These are phyloP conservation scores for Diphasiastrum complanatum DNA, from an alignment of 83 land plant genomes.

Conservation along the genomic window DNA sequence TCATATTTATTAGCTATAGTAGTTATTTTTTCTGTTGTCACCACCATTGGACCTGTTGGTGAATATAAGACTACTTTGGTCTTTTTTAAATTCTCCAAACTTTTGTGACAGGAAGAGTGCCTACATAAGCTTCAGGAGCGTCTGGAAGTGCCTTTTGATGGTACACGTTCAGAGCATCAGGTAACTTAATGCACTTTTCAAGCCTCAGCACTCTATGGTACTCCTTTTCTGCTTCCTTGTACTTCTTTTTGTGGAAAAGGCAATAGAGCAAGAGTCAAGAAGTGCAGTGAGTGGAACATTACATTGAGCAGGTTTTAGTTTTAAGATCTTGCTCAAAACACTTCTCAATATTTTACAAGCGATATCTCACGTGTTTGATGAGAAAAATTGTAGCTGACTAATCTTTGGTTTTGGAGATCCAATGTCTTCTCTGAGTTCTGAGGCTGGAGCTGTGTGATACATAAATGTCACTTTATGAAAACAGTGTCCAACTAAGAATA, in stretches of 20 bases:
- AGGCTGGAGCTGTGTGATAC: too few species aligned
- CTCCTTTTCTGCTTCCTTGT: not conserved
- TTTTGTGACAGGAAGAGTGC: conserved; percentile 53
- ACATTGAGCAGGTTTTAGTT: too few species aligned
- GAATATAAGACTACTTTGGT: not conserved
- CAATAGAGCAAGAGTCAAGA: not conserved
- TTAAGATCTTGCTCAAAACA: too few species aligned
- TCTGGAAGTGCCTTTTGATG: conserved; percentile 76
- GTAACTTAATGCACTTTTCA: conserved; percentile 19
- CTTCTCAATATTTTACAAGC: too few species aligned
- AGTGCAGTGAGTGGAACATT: too few species aligned
- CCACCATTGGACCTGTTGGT: not conserved
- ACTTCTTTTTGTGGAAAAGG: not conserved
- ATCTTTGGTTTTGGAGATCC: too few species aligned
- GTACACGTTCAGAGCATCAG: conserved; percentile 56
- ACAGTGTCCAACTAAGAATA: too few species aligned
- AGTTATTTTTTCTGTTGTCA: not conserved
- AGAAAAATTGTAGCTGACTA: too few species aligned
- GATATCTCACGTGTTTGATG: too few species aligned
- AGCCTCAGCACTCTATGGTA: conserved; percentile 8
- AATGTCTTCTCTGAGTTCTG: too few species aligned
- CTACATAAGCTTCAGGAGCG: conserved; percentile 49
- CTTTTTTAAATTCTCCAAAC: not conserved
- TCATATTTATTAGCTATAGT: too few species aligned
- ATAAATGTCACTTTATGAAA: too few species aligned